Conservation (phyloP, 495 filamentous ascomycete genomes). For the Penicillium dipodomyicola region DNA sequence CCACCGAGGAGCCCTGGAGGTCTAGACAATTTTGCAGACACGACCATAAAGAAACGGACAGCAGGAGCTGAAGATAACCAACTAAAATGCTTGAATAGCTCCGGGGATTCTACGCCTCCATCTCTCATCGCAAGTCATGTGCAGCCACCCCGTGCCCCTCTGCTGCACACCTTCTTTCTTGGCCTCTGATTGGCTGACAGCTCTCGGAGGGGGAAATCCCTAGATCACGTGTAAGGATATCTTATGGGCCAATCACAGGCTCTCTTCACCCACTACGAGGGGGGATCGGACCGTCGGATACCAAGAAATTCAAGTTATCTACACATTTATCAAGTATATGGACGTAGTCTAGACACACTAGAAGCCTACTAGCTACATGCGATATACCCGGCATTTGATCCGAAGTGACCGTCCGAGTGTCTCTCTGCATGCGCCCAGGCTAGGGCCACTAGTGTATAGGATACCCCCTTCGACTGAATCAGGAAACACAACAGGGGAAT, state of each 20-base stretch:
- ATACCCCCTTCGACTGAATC: background rate
- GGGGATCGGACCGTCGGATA: slow-evolving; percentile 8
- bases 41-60: background rate
- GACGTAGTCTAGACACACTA: background rate
- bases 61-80: slow-evolving; percentile 12
- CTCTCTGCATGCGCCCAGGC: slow-evolving; percentile 1
- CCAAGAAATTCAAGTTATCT: background rate
- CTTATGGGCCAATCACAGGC: slow-evolving; percentile 1
- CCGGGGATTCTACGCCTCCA: slow-evolving; percentile 1
- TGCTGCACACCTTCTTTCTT: background rate
- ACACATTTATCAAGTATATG: background rate
- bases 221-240: slow-evolving; percentile 25
- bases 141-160: slow-evolving; percentile 46
- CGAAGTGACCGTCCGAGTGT: background rate
- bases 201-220: slow-evolving; percentile 23
- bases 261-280: background rate
- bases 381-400: background rate
- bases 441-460: slow-evolving; percentile 3
- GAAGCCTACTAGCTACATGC: background rate
- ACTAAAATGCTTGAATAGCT: background rate
- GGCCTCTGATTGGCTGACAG: slow-evolving; percentile 34
- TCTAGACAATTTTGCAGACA: background rate
- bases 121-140: slow-evolving; percentile 37
- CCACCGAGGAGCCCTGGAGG: background rate
- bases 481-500: background rate